phyloP scores from a whole-genome alignment of 805 yeast species.

The Candida cerambycidarum region DNA sequence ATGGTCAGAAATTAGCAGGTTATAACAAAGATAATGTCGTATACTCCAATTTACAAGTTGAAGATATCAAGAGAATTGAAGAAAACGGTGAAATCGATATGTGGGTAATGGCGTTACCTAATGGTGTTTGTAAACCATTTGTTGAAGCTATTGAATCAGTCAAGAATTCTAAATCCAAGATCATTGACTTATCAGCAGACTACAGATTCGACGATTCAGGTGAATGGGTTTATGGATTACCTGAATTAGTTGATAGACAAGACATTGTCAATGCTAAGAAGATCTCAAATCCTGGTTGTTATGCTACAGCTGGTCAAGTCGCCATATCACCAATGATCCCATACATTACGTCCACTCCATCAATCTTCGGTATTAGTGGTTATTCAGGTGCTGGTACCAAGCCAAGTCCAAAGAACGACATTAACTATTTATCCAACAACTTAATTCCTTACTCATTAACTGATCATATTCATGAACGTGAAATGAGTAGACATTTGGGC shows the following conservation, averaged over 20 bases:
- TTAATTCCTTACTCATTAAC: conserved; percentile 94
- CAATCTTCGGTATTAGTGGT: conserved; percentile 94
- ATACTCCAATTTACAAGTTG: conserved; percentile 84
- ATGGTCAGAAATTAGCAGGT: conserved; percentile 83
- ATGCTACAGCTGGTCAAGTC: conserved; percentile 97
- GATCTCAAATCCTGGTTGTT: conserved; percentile 97
- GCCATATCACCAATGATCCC: conserved; percentile 82
- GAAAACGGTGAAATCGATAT: conserved; percentile 77
- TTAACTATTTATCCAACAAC: conserved; percentile 70
- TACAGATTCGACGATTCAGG: conserved; percentile 88
- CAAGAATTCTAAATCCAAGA: conserved; percentile 65
- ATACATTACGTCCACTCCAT: conserved; percentile 68
- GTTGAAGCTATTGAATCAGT: conserved; percentile 77
- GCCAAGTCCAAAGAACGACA: conserved; percentile 94
- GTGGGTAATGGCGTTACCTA: conserved; percentile 99
- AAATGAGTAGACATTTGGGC: conserved; percentile 80
- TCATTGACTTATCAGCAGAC: conserved; percentile 93
- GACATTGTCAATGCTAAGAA: conserved; percentile 68
- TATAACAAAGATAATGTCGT: conserved; percentile 78
- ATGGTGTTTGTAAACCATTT: conserved; percentile 91
- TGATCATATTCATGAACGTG: conserved; percentile 95
- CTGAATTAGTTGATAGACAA: conserved; percentile 78
- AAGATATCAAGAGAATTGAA: conserved; percentile 80
- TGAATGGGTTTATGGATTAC: conserved; percentile 93
- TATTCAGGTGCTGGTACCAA: conserved; percentile 99